Evolutionary conservation across 805 yeast genomes (phyloP).

Genomic region (Zygoascus flipseniorum): DNA sequence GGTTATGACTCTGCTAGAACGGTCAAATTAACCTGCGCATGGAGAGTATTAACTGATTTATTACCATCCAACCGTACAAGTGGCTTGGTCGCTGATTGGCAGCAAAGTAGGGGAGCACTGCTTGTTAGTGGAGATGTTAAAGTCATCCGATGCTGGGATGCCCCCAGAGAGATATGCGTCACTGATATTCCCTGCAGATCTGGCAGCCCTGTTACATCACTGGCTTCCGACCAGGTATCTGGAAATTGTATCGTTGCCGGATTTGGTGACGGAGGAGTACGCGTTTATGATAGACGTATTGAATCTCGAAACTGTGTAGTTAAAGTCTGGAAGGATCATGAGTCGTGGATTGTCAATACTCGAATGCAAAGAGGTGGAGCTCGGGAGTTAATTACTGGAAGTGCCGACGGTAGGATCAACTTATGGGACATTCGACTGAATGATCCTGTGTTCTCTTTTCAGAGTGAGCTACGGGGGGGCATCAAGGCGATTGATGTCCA

Average conservation of each 20-base stretch:
- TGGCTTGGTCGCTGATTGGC: slow-evolving; percentile 91
- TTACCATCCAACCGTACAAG: slow-evolving; percentile 70
- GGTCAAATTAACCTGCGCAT: slow-evolving; percentile 66
- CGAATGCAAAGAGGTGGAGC: slow-evolving; percentile 97
- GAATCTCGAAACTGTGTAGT: slow-evolving; percentile 83
- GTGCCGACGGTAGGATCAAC: slow-evolving; percentile 68
- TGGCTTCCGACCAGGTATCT: slow-evolving; percentile 92
- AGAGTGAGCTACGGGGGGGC: slow-evolving; percentile 36
- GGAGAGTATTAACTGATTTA: slow-evolving; percentile 89
- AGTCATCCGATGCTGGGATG: slow-evolving; percentile 91
- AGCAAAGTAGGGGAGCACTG: slow-evolving; percentile 85
- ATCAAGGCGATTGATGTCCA: slow-evolving; percentile 74
- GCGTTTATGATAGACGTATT: slow-evolving; percentile 85
- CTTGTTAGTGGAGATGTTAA: slow-evolving; percentile 93
- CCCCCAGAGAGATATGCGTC: slow-evolving; percentile 81
- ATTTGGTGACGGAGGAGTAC: slow-evolving; percentile 78
- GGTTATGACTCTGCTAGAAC: slow-evolving; percentile 52
- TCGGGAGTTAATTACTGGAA: slow-evolving; percentile 78
- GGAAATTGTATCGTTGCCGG: slow-evolving; percentile 89
- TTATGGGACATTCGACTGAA: slow-evolving; percentile 79
- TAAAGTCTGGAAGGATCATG: slow-evolving; percentile 58
- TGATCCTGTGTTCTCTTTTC: slow-evolving; percentile 61
- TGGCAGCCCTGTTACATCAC: slow-evolving; percentile 74
- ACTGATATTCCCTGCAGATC: slow-evolving; percentile 88
- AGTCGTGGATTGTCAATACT: slow-evolving; percentile 59